These are phyloP conservation scores for Telfairia occidentalis DNA, from an alignment of 331 rosid genomes.

Conservation along the genomic window DNA sequence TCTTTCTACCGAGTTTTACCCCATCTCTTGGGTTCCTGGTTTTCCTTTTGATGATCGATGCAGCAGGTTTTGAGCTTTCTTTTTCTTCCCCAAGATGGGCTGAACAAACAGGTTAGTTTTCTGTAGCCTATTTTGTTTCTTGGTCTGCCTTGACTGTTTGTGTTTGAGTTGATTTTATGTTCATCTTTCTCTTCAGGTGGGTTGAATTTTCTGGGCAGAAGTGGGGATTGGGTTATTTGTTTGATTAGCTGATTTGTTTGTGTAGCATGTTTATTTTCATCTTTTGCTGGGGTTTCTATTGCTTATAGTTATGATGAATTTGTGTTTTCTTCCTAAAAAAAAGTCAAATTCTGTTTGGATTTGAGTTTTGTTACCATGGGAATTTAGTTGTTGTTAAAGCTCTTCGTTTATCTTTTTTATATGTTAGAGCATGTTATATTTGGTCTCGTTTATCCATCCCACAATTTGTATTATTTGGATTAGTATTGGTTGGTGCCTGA, in stretches of 20 bases:
- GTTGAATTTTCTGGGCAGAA: not conserved
- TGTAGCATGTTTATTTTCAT: not conserved
- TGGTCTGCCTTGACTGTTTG: not conserved
- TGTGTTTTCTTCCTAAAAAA: not conserved
- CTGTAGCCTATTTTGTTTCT: not conserved
- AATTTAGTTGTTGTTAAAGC: not conserved
- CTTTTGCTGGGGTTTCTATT: not conserved
- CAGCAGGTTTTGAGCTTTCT: not conserved
- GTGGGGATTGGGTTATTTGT: not conserved
- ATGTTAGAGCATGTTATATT: not conserved
- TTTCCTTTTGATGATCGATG: not conserved
- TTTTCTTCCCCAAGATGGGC: not conserved
- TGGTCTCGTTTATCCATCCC: not conserved
- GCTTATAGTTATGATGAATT: not conserved
- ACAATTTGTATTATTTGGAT: not conserved
- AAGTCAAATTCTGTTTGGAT: not conserved
- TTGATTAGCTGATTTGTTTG: not conserved
- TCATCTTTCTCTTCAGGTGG: not conserved
- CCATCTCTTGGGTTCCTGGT: not conserved
- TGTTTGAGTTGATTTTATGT: not conserved
- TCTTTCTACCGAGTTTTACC: too few species aligned
- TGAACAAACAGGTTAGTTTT: not conserved
- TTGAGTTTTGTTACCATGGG: not conserved
- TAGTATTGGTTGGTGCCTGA: not conserved
- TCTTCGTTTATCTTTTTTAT: not conserved